Evolutionary conservation across 1,284 basidiomycete genomes (phyloP).

Genomic region (Rhodofomes roseus): DNA sequence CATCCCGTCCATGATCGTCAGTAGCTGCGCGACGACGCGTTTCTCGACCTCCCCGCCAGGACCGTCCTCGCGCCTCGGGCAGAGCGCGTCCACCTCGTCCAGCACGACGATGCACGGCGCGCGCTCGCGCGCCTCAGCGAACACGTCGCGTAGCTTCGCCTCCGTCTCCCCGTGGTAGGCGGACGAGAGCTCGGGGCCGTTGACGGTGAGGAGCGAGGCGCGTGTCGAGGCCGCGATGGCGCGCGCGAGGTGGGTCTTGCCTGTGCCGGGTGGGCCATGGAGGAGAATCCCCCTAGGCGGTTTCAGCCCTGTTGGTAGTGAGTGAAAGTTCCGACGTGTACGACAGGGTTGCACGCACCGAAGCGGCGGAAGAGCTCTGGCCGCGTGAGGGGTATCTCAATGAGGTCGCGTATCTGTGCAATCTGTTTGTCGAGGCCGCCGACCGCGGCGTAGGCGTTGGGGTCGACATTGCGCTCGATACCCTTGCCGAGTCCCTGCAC

Average conservation of each 20-base stretch:
- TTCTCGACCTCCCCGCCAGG: constrained; percentile 93
- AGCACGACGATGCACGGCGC: constrained; percentile 92
- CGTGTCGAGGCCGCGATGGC: constrained; percentile 82
- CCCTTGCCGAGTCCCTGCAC: neutral
- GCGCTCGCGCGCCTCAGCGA: constrained; percentile 76
- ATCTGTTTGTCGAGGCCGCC: constrained; percentile 92
- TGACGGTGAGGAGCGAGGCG: constrained; percentile 83
- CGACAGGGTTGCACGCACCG: constrained; percentile 42
- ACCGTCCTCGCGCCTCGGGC: constrained; percentile 85
- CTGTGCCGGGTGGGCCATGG: constrained; percentile 92
- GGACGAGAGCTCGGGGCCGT: constrained; percentile 92
- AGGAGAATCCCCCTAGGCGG: constrained; percentile 89
- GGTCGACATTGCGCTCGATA: constrained; percentile 29
- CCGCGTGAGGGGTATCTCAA: constrained; percentile 89
- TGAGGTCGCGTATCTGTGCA: constrained; percentile 84
- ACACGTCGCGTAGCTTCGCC: constrained; percentile 84
- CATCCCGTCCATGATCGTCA: constrained; percentile 96
- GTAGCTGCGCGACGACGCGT: constrained; percentile 90
- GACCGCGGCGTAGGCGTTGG: constrained; percentile 67
- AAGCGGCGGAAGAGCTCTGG: constrained; percentile 91
- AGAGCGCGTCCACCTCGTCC: constrained; percentile 96
- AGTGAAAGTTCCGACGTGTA: constrained; percentile 6
- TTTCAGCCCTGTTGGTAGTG: constrained; percentile 59
- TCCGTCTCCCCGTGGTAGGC: constrained; percentile 98
- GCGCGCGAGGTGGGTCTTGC: constrained; percentile 90